Evolutionary conservation across 441 rosid genomes (phyloP), one percentile per base, ranked within the genome.

Genomic region (Theobroma grandiflorum): DNA sequence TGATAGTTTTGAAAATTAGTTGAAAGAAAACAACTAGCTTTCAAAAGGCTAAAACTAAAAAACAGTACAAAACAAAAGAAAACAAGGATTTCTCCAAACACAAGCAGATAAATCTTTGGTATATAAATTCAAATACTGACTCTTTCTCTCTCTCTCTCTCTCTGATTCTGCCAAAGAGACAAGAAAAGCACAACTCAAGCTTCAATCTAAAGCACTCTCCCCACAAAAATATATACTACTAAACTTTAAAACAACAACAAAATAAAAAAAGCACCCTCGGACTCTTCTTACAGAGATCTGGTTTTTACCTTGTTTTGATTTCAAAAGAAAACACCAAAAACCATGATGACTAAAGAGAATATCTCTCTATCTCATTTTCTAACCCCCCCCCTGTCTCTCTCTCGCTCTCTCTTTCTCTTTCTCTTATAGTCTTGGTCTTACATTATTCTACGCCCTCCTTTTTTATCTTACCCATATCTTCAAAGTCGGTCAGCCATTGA

Each of bases 81-180:
- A 80, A 75, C 40, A 76, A 84, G 83, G 71, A 79, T 83, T 81
- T 77, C 66, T 72, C 78, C 87, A 83, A 80, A 78, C 80, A 80
- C 79, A 81, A 91, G 79, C 86, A 81, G 91, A 91, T 90, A 85
- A 87, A 85, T 79, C 80, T 76, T 87, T 37, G 87, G 84, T 81
- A 82, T 85, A 80, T 26, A 26, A 26, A 26, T 86, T 84, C 83
- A 81, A 81, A 85, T 82, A 82, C 49, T 38, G 43, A 75, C 80
- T 70, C 80, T 80, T 81, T 81, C 77, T 81, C 85, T 85, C 83
- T 71, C 5, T 31, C 75, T 83, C 83, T 83, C 81, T 80, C 85
- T 83, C 83, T 68, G 89, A 83, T 85, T 86, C 83, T 79, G 90
- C 91, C 92, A 91, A 88, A 91, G 70, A 87, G 94, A 94, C 94